Conservation (phyloP, 2,329 filamentous ascomycete genomes). For the Aquanectria penicillioides region DNA sequence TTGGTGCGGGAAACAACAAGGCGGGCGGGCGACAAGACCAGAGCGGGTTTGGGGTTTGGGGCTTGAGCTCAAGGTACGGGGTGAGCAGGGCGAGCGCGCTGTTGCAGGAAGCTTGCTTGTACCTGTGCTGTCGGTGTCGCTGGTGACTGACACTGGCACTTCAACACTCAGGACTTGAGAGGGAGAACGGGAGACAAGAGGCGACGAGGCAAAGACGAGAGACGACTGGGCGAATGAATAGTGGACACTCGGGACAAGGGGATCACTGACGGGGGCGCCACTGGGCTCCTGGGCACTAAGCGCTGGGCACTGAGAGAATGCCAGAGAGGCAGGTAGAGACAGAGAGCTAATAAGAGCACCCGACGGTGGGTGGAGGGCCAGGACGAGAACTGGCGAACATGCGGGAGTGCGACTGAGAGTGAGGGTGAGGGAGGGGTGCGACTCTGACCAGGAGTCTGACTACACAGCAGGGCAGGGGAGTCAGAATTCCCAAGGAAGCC, state of each 20-base stretch:
- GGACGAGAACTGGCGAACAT: neutral
- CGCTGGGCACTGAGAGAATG: slow-evolving; percentile 11
- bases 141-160: neutral
- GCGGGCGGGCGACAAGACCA: slow-evolving; percentile 9
- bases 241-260: slow-evolving; percentile 15
- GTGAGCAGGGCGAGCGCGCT: neutral
- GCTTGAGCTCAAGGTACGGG: neutral
- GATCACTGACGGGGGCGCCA: neutral
- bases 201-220: slow-evolving; percentile 15
- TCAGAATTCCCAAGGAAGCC: slow-evolving; percentile 33
- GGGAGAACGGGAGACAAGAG: slow-evolving; percentile 7
- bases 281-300: slow-evolving; percentile 10
- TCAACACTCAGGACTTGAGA: neutral
- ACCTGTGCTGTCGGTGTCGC: neutral
- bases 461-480: slow-evolving; percentile 16
- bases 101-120: neutral
- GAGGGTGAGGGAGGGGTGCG: slow-evolving; percentile 3
- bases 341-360: no score
- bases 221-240: slow-evolving; percentile 1
- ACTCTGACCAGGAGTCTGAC: neutral
- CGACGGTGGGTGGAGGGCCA: neutral
- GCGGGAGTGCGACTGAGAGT: no score
- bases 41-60: slow-evolving; percentile 9
- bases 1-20: slow-evolving; percentile 8
- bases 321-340: no score